These are phyloP conservation scores for Microbotryum violaceum DNA, from an alignment of 1,284 basidiomycete genomes.

Conservation along the genomic window DNA sequence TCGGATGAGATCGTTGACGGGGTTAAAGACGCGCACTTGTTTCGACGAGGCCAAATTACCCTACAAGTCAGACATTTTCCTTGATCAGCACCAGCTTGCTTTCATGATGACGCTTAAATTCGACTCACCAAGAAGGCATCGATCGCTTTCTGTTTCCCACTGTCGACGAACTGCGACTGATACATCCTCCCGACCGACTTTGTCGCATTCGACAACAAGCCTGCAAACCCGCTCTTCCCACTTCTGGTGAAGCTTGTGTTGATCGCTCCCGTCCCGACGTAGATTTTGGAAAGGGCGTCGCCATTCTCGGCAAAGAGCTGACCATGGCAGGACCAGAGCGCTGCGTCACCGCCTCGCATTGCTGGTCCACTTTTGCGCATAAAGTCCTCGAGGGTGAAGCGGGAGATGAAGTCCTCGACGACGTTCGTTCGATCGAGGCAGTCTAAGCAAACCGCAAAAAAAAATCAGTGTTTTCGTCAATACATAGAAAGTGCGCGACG, in stretches of 20 bases:
- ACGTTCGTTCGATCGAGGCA: constrained; percentile 98
- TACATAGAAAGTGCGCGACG: background rate
- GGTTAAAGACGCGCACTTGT: constrained; percentile 87
- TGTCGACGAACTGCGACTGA: constrained; percentile 97
- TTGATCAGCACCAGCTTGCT: too few species aligned
- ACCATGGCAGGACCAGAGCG: constrained; percentile 78
- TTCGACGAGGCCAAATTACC: constrained; percentile 83
- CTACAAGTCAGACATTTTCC: constrained; percentile 48
- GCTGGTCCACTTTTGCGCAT: constrained; percentile 31
- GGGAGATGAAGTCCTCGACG: constrained; percentile 79
- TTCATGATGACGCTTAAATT: too few species aligned
- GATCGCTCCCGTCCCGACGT: constrained; percentile 91
- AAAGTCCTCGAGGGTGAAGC: constrained; percentile 56
- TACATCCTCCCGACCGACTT: constrained; percentile 89
- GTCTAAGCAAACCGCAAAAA: background rate
- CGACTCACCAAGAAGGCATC: constrained; percentile 78
- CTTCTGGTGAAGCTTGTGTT: constrained; percentile 92
- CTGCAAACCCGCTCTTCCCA: constrained; percentile 74
- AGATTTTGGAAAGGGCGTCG: constrained; percentile 56
- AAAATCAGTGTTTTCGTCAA: constrained; percentile 4
- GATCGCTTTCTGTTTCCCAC: constrained; percentile 85
- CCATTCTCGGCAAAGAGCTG: constrained; percentile 81
- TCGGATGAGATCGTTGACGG: constrained; percentile 79
- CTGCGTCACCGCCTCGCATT: constrained; percentile 42
- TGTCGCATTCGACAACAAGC: constrained; percentile 87